These are phyloP conservation scores for Sequoia sempervirens DNA, from an alignment of 75 land plant species.

Conservation along the genomic window DNA sequence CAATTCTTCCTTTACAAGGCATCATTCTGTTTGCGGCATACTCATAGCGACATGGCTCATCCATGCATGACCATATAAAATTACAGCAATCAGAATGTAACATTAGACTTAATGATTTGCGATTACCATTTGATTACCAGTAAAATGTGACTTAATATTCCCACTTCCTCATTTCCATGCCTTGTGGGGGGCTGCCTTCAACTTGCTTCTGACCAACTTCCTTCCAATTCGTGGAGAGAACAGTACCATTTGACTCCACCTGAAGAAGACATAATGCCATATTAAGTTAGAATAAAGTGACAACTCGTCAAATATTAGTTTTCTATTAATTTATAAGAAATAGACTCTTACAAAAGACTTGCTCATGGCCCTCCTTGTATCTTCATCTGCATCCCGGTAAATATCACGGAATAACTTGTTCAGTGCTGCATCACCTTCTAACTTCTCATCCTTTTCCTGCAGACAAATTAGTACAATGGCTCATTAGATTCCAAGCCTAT, in stretches of 20 bases:
- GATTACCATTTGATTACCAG: background rate
- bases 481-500: background rate
- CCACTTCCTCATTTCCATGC: slow-evolving; percentile 99
- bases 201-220: slow-evolving; percentile 87
- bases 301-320: background rate
- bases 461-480: slow-evolving; percentile 2
- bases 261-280: slow-evolving; percentile 11
- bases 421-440: slow-evolving; percentile 98
- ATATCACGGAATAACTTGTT: slow-evolving; percentile 90
- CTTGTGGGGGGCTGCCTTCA: slow-evolving; percentile 83
- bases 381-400: slow-evolving; percentile 86
- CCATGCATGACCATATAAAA: background rate
- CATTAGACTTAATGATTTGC: background rate
- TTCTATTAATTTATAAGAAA: background rate
- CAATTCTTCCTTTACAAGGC: background rate
- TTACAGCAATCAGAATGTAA: background rate
- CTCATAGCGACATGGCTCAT: background rate
- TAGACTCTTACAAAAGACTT: slow-evolving; percentile 87
- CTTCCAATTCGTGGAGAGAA: slow-evolving; percentile 94
- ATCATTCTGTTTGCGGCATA: background rate
- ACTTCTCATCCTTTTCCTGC: slow-evolving; percentile 96
- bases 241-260: slow-evolving; percentile 97
- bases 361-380: slow-evolving; percentile 85
- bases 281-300: background rate
- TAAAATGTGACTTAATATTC: slow-evolving; percentile 20